Base-by-base conservation (phyloP, 495 filamentous ascomycete genomes). In the Penicillium pancosmium region DNA sequence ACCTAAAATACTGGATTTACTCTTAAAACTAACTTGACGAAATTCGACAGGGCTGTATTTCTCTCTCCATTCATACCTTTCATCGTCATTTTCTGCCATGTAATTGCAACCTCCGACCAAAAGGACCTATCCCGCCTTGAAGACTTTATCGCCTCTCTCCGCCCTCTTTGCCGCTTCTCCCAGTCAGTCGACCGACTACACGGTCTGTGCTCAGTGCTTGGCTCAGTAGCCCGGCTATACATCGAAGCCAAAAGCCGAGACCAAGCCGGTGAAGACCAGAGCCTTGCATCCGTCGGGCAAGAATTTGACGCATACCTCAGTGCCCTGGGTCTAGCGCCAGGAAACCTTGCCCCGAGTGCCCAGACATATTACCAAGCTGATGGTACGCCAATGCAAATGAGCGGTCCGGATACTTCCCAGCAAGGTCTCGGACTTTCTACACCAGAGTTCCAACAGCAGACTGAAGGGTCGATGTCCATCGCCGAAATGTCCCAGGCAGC, bases 21-120 rank as follows among this genome's bases (percentile, higher is more conserved):
- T 21, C 34, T 3, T 1, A 44, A 2, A 12, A 40, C 57, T 68
- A 50, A 64, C 27, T 31, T 38, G 16, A 55, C 31, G 13, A 21
- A n/a, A 54, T 12, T 13, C 21, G 6, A 48, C 43, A 88, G 86
- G 86, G 82, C 82, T 2, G 76, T 90, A 27, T 74, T 90, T 19
- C 79, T 85, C 63, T 78, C 84, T 11, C 88, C 87, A 3, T 89
- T 90, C 64, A 82, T 85, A 38, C 88, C 87, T 0, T 86, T 88
- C 65, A 86, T 88, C 50, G 83, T 89, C 2, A 75, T 90, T 5
- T 89, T 90, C 76, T 88, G 87, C 75, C 81, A 89, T 58, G 78
- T 84, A 4, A 83, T 90, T 56, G 80, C 84, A 64, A 65, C 67
- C 10, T 74, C 69, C 44, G 65, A 70, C 36, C 47, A 64, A 21